Percentiles rank a stretch among this genome's conserved stretches.
These are phyloP conservation scores for Pecoramyces ruminantium DNA, from an alignment of 192 early-diverging fungal species.

Conservation along the genomic window DNA sequence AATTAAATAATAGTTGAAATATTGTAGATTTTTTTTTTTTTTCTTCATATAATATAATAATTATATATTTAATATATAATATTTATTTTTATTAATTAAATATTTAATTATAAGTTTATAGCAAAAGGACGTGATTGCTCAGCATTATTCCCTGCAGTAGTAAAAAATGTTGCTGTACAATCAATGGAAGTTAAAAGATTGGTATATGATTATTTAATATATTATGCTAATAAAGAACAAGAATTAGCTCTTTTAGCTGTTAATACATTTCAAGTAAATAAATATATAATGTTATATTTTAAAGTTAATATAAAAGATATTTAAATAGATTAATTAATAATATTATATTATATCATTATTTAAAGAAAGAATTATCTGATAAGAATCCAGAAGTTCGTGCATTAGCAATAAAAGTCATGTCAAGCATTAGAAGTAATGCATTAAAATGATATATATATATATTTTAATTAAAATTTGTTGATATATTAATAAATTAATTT, in stretches of 20 bases:
- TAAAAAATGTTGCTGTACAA: conserved; percentile 88
- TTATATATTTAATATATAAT: conserved; percentile 14
- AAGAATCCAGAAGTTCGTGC: conserved; percentile 82
- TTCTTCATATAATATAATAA: no score
- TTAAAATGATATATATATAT: no score
- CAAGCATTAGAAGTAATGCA: conserved; percentile 64
- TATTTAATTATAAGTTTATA: conserved; percentile 2
- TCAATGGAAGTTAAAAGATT: conserved; percentile 81
- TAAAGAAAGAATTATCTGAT: conserved; percentile 60
- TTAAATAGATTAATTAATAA: no score
- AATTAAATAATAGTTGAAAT: no score
- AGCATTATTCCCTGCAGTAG: conserved; percentile 57
- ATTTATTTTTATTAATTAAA: neutral
- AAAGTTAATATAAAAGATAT: no score
- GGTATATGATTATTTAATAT: conserved; percentile 88
- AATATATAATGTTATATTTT: neutral
- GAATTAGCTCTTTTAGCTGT: conserved; percentile 88
- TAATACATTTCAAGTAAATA: conserved; percentile 85
- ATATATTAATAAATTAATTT: neutral
- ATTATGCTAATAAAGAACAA: conserved; percentile 91
- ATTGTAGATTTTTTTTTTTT: no score
- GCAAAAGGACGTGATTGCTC: conserved; percentile 3
- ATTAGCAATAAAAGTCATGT: conserved; percentile 91
- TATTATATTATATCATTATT: no score
- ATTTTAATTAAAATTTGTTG: no score